Evolutionary conservation across 768 basidiomycete species (phyloP), one percentile per base, ranked within the genome.

Genomic region (Austroboletus eburneus): DNA sequence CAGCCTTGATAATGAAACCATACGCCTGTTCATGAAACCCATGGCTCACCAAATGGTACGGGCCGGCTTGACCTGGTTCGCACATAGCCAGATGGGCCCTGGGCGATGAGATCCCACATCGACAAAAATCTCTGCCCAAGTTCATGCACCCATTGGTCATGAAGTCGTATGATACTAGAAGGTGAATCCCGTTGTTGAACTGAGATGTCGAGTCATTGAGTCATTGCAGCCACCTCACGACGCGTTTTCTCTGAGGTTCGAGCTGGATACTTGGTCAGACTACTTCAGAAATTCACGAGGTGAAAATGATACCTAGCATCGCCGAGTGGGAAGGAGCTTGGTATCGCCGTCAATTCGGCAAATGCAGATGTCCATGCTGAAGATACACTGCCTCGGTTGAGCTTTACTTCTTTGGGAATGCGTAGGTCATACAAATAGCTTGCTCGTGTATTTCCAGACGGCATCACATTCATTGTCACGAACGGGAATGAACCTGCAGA

Each of bases 1-100:
- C 40, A 22, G 5, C 25, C 20, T 18, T 42, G 60, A 57, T 42
- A 22, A 30, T 27, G 48, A 51, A 48, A 45, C 42, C 48, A 51
- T 54, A 43, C 39, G 43, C 32, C 29, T 39, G 16, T 45, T 39
- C 27, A 47, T 33, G 33, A 43, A n/a, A 18, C 46, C 7, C 39
- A 39, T 42, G 29, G 25, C 39, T 49, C 42, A 41, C 52, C 35
- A 16, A 24, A 32, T 29, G 29, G 21, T 40, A 18, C 13, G 39
- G 42, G 32, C 39, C 41, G 36, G 27, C 33, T 27, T 44, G 48
- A 33, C 20, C 39, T 41, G 47, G 40, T 46, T 60, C 45, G 40
- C 20, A 29, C 13, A 21, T n/a, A 20, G 17, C n/a, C n/a, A n/a
- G n/a, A n/a, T n/a, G n/a, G n/a, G n/a, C n/a, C n/a, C n/a, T n/a